Evolutionary conservation across 73 alveolate species (phyloP).

Genomic region (Tetrahymena borealis): DNA sequence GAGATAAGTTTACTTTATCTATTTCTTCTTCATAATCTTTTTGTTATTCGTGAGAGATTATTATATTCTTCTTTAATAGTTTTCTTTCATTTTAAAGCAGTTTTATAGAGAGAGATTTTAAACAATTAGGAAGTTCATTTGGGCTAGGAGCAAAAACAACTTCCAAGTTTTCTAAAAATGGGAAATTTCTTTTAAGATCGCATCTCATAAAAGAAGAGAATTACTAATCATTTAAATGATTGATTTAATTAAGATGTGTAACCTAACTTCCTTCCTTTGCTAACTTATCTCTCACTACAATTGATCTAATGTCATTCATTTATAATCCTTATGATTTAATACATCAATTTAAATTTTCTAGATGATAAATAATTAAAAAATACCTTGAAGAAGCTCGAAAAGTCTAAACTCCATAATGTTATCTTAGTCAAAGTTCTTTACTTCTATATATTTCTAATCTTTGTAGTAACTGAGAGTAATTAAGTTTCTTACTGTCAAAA

Average conservation of each 20-base stretch:
- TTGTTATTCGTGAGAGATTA: neutral
- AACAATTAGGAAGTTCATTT: neutral
- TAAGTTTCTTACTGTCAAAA: neutral
- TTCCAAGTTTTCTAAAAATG: neutral
- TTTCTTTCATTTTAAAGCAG: neutral
- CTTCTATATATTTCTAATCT: neutral
- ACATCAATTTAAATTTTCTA: neutral
- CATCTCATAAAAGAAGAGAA: neutral
- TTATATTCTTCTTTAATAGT: neutral
- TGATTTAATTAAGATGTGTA: neutral
- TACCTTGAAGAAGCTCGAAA: neutral
- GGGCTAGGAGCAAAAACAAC: neutral
- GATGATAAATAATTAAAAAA: neutral
- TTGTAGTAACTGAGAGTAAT: neutral
- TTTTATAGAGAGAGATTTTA: neutral
- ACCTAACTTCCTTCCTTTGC: neutral
- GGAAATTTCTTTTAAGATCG: neutral
- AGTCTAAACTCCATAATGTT: neutral
- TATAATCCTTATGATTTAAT: neutral
- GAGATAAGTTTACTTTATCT: neutral
- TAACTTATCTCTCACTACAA: neutral
- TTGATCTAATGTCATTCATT: neutral
- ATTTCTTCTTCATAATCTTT: neutral
- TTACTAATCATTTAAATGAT: neutral
- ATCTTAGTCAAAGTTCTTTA: neutral